Percentiles rank a stretch among this genome's conserved stretches.
Evolutionary conservation across 2,329 filamentous ascomycete species (phyloP).

Genomic region (Phialophora macrospora): DNA sequence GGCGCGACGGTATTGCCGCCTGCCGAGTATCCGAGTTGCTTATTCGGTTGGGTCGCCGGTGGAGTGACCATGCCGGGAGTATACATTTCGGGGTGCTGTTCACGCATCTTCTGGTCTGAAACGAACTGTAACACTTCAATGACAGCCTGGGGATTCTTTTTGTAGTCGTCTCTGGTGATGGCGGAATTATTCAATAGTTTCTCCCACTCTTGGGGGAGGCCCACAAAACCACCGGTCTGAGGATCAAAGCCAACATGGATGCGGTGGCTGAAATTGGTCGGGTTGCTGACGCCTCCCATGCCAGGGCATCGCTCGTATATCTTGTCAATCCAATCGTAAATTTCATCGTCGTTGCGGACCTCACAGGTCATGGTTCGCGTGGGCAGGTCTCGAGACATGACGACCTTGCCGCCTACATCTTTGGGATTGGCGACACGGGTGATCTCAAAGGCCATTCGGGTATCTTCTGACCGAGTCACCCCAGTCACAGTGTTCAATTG

Average conservation of each 20-base stretch:
- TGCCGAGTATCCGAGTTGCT: slow-evolving; percentile 64
- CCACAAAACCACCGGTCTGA: slow-evolving; percentile 91
- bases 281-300: slow-evolving; percentile 98
- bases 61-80: slow-evolving; percentile 54
- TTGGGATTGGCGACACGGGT: slow-evolving; percentile 68
- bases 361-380: slow-evolving; percentile 87
- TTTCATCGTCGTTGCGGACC: slow-evolving; percentile 92
- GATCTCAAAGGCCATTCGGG: slow-evolving; percentile 92
- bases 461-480: slow-evolving; percentile 87
- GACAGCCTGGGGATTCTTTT: slow-evolving; percentile 86
- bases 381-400: slow-evolving; percentile 77
- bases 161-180: slow-evolving; percentile 97
- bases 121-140: slow-evolving; percentile 72
- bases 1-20: slow-evolving; percentile 66
- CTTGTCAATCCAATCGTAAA: slow-evolving; percentile 98
- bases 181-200: slow-evolving; percentile 94
- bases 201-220: slow-evolving; percentile 94
- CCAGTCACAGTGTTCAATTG: slow-evolving; percentile 85
- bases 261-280: slow-evolving; percentile 95
- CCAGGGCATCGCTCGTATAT: slow-evolving; percentile 96
- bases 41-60: slow-evolving; percentile 54
- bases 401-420: slow-evolving; percentile 67
- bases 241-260: slow-evolving; percentile 98
- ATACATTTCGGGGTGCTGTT: slow-evolving; percentile 66
- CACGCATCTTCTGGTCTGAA: slow-evolving; percentile 69